Evolutionary conservation across 2,329 filamentous ascomycete genomes (phyloP).

Genomic region (Colletotrichum melonis): DNA sequence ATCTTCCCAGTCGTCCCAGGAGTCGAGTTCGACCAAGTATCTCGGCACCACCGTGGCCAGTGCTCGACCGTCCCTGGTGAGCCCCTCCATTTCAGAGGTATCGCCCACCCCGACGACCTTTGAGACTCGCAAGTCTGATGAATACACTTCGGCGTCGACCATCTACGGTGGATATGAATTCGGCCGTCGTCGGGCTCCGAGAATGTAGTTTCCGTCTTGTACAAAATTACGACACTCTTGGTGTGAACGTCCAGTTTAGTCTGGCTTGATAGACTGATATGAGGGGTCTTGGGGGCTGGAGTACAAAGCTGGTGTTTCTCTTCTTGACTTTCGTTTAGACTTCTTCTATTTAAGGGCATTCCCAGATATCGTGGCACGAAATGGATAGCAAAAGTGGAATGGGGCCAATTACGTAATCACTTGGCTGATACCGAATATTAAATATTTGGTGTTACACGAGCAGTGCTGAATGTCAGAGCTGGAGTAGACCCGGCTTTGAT

Average conservation of each 20-base stretch:
- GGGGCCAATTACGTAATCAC: not conserved
- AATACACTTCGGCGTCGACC: not conserved
- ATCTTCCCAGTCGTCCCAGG: not conserved
- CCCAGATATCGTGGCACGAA: not conserved
- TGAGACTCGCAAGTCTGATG: conserved; percentile 13
- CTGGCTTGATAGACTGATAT: not conserved
- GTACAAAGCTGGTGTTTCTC: conserved; percentile 25
- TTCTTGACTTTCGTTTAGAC: conserved; percentile 33
- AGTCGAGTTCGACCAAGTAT: not conserved
- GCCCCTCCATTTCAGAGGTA: not conserved
- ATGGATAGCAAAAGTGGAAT: not conserved
- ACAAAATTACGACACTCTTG: not conserved
- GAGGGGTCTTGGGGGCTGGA: not conserved
- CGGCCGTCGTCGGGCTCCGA: not conserved
- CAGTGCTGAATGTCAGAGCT: not conserved
- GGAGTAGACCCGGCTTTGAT: not conserved
- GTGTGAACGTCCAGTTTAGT: not conserved
- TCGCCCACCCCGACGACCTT: conserved; percentile 1
- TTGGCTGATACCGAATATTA: not conserved
- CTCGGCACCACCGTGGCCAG: conserved; percentile 8
- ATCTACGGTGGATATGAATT: conserved; percentile 12
- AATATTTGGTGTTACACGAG: not conserved
- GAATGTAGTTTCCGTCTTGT: not conserved
- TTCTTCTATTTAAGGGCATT: not conserved
- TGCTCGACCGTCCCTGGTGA: conserved; percentile 20